Conservation (phyloP, 2,329 filamentous ascomycete genomes). For the Aureobasidium sp. region DNA sequence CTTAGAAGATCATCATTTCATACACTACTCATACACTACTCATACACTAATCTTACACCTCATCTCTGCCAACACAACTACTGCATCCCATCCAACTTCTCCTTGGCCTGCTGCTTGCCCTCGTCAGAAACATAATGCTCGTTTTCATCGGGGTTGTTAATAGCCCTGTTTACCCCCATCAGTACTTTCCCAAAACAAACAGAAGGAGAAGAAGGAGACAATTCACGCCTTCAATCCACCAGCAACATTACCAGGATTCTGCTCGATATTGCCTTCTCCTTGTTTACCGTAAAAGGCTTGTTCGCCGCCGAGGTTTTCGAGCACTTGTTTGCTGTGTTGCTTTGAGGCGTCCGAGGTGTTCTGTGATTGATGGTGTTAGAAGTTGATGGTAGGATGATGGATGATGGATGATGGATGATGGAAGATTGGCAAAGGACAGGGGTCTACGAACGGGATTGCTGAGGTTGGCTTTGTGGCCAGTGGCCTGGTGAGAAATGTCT, state of each 20-base stretch:
- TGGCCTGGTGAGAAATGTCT: slow-evolving; percentile 37
- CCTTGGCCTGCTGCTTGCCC: slow-evolving; percentile 17
- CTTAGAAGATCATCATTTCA: not conserved
- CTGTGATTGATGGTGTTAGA: slow-evolving; percentile 18
- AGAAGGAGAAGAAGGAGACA: too few species aligned
- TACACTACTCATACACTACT: not conserved
- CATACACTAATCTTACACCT: not conserved
- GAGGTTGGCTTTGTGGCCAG: slow-evolving; percentile 45
- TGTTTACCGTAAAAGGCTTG: slow-evolving; percentile 38
- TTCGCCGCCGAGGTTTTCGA: slow-evolving; percentile 26
- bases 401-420: too few species aligned
- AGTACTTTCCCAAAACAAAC: not conserved
- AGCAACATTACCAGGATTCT: slow-evolving; percentile 17
- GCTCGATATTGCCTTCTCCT: slow-evolving; percentile 27
- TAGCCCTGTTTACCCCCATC: not conserved
- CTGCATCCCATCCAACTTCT: slow-evolving; percentile 16
- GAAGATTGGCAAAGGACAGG: too few species aligned
- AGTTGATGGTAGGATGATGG: too few species aligned
- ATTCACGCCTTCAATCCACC: slow-evolving; percentile 14
- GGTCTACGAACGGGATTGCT: slow-evolving; percentile 36
- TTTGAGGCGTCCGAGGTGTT: slow-evolving; percentile 43
- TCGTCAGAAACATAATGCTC: slow-evolving; percentile 9
- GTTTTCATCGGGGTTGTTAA: not conserved
- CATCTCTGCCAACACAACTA: not conserved
- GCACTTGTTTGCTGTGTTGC: slow-evolving; percentile 36